Percentiles rank a stretch among this genome's conserved stretches.
Conservation (phyloP, 345 rosid species). For the Murraya paniculata region DNA sequence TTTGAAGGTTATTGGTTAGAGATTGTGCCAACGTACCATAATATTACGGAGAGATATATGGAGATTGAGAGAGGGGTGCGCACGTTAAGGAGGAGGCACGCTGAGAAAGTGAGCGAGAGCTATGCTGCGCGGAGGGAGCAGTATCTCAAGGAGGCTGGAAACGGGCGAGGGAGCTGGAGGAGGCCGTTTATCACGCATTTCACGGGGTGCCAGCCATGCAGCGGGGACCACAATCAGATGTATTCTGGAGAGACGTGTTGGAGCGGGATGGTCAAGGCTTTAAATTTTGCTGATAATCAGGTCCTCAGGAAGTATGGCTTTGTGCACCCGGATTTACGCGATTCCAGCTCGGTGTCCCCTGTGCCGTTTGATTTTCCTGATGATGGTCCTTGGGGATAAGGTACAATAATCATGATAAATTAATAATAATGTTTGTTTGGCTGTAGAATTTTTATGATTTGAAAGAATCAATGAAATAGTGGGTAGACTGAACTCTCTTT, state of each 20-base stretch:
- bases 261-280: conserved; percentile 75
- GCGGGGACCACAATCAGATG: conserved; percentile 75
- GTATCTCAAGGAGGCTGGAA: conserved; percentile 45
- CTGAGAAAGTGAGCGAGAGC: conserved; percentile 76
- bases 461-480: not conserved
- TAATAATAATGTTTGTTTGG: not conserved
- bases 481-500: not conserved
- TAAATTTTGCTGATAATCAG: conserved; percentile 95
- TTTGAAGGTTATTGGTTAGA: conserved; percentile 83
- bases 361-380: conserved; percentile 81
- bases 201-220: conserved; percentile 95
- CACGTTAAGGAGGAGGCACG: conserved; percentile 68
- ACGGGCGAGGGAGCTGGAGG: conserved; percentile 58
- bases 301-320: conserved; percentile 82
- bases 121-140: conserved; percentile 64
- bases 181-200: conserved; percentile 87
- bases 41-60: conserved; percentile 52
- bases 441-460: not conserved
- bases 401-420: not conserved
- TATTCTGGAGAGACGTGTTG: conserved; percentile 77
- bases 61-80: conserved; percentile 46
- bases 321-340: conserved; percentile 59
- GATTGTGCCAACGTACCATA: conserved; percentile 41
- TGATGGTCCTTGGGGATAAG: conserved; percentile 63
- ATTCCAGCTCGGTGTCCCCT: conserved; percentile 50